Conservation (phyloP, 352 stramenopile species). For the Pythium periplocum region DNA sequence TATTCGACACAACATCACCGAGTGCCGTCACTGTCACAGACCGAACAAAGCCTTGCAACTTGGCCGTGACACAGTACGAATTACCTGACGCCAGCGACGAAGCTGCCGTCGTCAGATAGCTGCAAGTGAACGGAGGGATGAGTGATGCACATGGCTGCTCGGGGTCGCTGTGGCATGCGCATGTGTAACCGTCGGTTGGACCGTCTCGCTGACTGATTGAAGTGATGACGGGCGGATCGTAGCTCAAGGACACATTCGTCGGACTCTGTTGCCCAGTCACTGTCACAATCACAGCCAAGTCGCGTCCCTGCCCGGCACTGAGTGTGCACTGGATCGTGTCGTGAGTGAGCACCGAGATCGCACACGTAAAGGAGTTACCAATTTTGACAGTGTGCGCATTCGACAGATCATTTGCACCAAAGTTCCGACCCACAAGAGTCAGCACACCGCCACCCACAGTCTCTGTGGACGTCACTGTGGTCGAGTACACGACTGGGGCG, state of each 20-base stretch:
- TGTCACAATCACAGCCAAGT: slow-evolving; percentile 28
- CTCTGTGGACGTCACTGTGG: slow-evolving; percentile 25
- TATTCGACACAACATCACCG: slow-evolving; percentile 28
- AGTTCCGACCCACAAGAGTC: slow-evolving; percentile 42
- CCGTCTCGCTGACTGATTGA: slow-evolving; percentile 31
- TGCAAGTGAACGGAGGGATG: slow-evolving; percentile 33
- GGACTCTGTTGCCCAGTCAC: slow-evolving; percentile 33
- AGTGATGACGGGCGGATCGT: slow-evolving; percentile 33
- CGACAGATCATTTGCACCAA: slow-evolving; percentile 38
- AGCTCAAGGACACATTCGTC: slow-evolving; percentile 28
- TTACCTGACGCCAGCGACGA: not conserved
- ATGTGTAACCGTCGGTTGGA: slow-evolving; percentile 51
- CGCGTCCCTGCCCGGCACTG: slow-evolving; percentile 33
- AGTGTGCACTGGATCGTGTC: slow-evolving; percentile 27
- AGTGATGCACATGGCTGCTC: slow-evolving; percentile 33
- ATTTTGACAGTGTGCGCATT: slow-evolving; percentile 26
- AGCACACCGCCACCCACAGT: slow-evolving; percentile 42
- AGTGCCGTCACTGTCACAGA: slow-evolving; percentile 27
- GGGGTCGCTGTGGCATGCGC: slow-evolving; percentile 29
- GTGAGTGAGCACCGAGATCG: slow-evolving; percentile 30
- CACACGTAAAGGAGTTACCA: slow-evolving; percentile 15
- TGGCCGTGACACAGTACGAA: slow-evolving; percentile 31
- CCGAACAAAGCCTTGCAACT: slow-evolving; percentile 13
- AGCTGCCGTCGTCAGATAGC: slow-evolving; percentile 19
- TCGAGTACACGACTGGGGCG: slow-evolving; percentile 29